These are phyloP conservation scores for Cryptococcus sp. DNA, from an alignment of 1,284 basidiomycete genomes.

Conservation along the genomic window DNA sequence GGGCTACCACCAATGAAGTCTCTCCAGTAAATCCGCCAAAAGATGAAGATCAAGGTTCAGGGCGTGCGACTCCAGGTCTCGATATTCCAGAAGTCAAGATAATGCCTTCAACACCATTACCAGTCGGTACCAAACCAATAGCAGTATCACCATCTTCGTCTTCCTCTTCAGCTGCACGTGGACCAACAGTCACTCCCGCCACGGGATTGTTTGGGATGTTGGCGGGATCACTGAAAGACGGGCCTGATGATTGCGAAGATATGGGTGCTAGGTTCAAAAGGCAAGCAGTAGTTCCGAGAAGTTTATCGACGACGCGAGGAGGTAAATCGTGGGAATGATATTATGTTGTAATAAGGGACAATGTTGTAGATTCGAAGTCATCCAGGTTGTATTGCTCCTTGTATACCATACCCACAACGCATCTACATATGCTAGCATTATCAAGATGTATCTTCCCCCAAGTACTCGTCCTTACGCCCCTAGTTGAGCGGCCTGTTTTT, in stretches of 20 bases:
- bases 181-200: constrained; percentile 4
- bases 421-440: too few species aligned
- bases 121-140: constrained; percentile 4
- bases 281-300: constrained; percentile 4
- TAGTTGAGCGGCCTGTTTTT: background rate
- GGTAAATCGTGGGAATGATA: background rate
- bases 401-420: too few species aligned
- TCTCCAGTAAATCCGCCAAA: constrained; percentile 9
- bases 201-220: constrained; percentile 14
- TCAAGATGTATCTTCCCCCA: too few species aligned
- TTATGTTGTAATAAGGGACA: background rate
- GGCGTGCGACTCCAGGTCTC: background rate
- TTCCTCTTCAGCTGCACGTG: constrained; percentile 1
- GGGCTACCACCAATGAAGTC: constrained; percentile 7
- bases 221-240: constrained; percentile 11
- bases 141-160: constrained; percentile 9
- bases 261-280: constrained; percentile 14
- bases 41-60: background rate
- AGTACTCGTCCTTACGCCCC: background rate
- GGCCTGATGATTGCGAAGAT: constrained; percentile 11
- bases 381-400: background rate
- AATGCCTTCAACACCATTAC: background rate
- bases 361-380: background rate
- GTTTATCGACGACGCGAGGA: background rate
- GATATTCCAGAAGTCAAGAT: constrained; percentile 1